Evolutionary conservation across 2,329 filamentous ascomycete species (phyloP), one percentile per base, ranked within the genome.

Genomic region (Ceratocystis diversiconidia): DNA sequence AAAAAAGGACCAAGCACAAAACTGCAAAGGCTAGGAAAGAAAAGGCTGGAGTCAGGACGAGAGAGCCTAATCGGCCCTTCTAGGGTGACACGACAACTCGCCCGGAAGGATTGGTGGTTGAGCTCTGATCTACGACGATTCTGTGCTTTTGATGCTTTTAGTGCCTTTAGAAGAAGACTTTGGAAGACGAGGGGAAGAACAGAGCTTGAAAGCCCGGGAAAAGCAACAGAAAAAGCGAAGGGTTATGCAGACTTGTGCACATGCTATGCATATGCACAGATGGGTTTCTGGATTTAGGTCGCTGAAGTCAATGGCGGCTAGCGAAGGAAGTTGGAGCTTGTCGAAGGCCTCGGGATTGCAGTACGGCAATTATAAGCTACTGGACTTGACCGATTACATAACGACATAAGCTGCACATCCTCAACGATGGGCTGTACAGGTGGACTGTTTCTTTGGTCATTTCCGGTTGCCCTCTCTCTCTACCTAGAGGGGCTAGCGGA

Each of bases 1-100:
- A 4, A 36, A 59, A 5, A 41, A 15, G 36, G 10, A 41, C 10
- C 10, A 41, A 41, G 36, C 36, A 41, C 10, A 41, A 41, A 15
- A 15, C 36, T 41, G 10, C 36, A 1, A 41, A 41, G 36, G 36
- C 12, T 41, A 41, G 17, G 12, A n/a, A 52, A n/a, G 17, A 59
- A 59, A 59, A 59, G 55, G 55, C 55, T 59, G 55, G 55, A 30
- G 30, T 41, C 36, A 41, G 36, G 3, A 41, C 36, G 12, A 41
- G 32, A 57, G 32, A 36, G 55, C 28, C 55, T 32, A 59, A 59
- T 59, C 55, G 55, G 55, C 55, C 55, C 55, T 32, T 59, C 28
- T 32, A 59, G 15, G 17, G 55, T 59, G n/a, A 36, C 55, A 59
- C 55, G 55, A 36, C 32, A 32, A 36, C 55, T 59, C 55, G 55